Evolutionary conservation across 257 asterid species (phyloP).

Genomic region (Capsicum pubescens): DNA sequence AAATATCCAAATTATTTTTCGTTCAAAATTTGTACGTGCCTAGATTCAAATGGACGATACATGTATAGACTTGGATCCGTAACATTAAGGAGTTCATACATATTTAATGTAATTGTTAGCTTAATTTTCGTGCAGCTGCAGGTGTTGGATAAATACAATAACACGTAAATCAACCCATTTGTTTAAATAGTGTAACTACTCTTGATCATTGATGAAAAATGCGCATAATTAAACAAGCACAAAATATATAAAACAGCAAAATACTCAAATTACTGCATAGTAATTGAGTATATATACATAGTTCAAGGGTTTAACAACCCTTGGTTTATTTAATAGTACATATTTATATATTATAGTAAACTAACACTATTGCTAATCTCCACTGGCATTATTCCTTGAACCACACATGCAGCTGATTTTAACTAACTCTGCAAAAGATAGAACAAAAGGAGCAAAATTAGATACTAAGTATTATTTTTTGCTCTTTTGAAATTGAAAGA

Average conservation of each 20-base stretch:
- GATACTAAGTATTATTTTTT: background rate
- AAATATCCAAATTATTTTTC: too few species aligned
- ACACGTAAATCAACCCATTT: too few species aligned
- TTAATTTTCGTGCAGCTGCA: too few species aligned
- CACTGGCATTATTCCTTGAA: background rate
- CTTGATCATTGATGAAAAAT: background rate
- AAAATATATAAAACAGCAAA: background rate
- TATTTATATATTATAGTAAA: background rate
- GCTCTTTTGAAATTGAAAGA: too few species aligned
- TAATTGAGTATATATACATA: conserved; percentile 1
- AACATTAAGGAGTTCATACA: too few species aligned
- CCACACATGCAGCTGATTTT: background rate
- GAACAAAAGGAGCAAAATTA: background rate
- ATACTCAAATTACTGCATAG: background rate
- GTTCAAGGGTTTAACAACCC: background rate
- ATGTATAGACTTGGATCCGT: too few species aligned
- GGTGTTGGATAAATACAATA: background rate
- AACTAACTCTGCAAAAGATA: background rate
- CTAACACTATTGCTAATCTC: background rate
- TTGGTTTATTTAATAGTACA: background rate
- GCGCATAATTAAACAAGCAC: background rate
- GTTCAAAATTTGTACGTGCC: too few species aligned
- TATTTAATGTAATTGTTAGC: too few species aligned
- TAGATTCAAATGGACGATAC: too few species aligned
- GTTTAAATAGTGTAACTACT: background rate